These are phyloP conservation scores for Ambrosia trifida DNA, from an alignment of 129 eudicot genomes.

Conservation along the genomic window DNA sequence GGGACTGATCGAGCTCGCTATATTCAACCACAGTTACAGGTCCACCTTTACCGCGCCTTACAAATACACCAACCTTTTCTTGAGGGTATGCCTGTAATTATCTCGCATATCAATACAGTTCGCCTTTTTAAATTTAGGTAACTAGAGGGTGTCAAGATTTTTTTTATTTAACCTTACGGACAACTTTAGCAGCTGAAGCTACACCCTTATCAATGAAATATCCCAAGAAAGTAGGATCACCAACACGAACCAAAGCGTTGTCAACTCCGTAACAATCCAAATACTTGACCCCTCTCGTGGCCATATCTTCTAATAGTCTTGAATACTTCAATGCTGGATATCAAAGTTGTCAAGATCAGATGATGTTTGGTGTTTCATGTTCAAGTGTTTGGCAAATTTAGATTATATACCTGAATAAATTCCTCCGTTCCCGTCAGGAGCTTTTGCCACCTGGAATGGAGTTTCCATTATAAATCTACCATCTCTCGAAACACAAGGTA, in stretches of 20 bases:
- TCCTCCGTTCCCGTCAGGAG: constrained; percentile 99
- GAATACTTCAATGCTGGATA: constrained; percentile 83
- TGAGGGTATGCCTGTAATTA: constrained; percentile 86
- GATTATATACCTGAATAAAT: constrained; percentile 75
- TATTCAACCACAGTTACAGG: constrained; percentile 97
- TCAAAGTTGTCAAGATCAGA: constrained; percentile 4
- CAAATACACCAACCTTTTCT: constrained; percentile 98
- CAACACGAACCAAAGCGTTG: constrained; percentile 96
- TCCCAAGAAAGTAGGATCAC: constrained; percentile 98
- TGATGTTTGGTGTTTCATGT: neutral
- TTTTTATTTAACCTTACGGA: constrained; percentile 61
- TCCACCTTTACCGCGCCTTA: constrained; percentile 95
- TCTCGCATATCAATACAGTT: neutral
- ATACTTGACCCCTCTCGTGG: constrained; percentile 82
- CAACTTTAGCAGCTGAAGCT: constrained; percentile 96
- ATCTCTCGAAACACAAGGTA: constrained; percentile 93
- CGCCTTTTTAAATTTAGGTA: neutral
- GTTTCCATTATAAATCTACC: constrained; percentile 96
- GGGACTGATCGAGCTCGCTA: constrained; percentile 84
- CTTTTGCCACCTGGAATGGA: constrained; percentile 95
- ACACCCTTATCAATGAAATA: constrained; percentile 91
- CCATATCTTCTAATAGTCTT: constrained; percentile 89
- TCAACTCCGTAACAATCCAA: constrained; percentile 99
- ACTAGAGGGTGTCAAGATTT: neutral
- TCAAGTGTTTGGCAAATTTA: neutral